phyloP scores from a whole-genome alignment of 148 eudicot genomes.

The Camellia lanceoleosa region DNA sequence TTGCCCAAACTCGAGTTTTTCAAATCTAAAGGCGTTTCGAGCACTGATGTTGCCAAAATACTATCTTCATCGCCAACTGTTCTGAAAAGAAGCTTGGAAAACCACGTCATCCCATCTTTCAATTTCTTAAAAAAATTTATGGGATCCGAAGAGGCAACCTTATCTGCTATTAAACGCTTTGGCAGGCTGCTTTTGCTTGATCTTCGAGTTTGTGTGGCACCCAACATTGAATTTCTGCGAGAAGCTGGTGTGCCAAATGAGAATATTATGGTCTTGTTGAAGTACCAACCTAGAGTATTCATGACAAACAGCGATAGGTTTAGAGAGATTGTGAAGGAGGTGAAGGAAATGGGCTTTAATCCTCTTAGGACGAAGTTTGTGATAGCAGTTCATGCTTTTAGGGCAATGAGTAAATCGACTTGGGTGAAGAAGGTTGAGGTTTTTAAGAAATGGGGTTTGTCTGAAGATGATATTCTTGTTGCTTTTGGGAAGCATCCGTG shows the following conservation, averaged over 20 bases:
- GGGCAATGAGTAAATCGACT: neutral
- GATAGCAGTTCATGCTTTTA: conserved; percentile 2
- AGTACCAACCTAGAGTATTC: conserved; percentile 4
- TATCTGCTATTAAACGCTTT: neutral
- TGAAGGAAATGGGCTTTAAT: conserved; percentile 22
- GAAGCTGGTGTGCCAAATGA: conserved; percentile 9
- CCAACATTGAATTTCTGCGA: neutral
- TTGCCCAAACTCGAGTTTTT: conserved; percentile 15
- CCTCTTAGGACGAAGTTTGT: conserved; percentile 8
- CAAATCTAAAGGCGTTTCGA: neutral
- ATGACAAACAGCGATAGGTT: neutral
- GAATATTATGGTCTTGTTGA: conserved; percentile 15
- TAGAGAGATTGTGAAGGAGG: conserved; percentile 21
- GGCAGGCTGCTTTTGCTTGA: neutral
- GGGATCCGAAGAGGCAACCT: neutral
- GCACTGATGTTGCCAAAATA: neutral
- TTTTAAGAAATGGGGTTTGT: conserved; percentile 31
- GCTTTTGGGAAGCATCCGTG: conserved; percentile 27
- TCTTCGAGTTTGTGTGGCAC: neutral
- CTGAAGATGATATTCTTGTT: conserved; percentile 18
- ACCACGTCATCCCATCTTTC: conserved; percentile 5
- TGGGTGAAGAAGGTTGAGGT: conserved; percentile 23
- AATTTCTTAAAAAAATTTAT: neutral
- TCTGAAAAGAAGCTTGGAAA: neutral
- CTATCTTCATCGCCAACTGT: neutral